A percentile compares a stretch with the other conserved stretches of the same genome.
phyloP scores from a whole-genome alignment of 2,329 filamentous ascomycete genomes.

The Trichophyton mentagrophytes region DNA sequence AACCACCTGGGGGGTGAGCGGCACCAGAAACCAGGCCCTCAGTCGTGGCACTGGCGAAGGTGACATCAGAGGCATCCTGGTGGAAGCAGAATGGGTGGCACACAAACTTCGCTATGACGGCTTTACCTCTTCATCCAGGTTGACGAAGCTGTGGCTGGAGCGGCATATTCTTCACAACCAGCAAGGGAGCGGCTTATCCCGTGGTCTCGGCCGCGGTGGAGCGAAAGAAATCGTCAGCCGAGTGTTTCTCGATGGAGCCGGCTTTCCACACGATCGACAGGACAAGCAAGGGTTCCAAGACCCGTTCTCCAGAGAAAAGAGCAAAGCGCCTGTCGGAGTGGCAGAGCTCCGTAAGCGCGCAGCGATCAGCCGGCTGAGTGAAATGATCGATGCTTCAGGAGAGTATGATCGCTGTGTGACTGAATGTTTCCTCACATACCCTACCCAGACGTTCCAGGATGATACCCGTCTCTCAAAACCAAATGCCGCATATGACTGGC shows the following conservation, averaged over 20 bases:
- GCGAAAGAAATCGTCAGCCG: conserved; percentile 53
- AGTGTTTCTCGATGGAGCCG: conserved; percentile 52
- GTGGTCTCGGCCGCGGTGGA: conserved; percentile 50
- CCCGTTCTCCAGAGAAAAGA: conserved; percentile 18
- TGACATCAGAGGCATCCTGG: conserved; percentile 52
- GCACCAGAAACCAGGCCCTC: conserved; percentile 42
- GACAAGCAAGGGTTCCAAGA: conserved; percentile 27
- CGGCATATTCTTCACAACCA: conserved; percentile 42
- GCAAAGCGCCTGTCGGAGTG: conserved; percentile 38
- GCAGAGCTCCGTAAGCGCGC: conserved; percentile 47
- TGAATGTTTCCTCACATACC: conserved; percentile 76
- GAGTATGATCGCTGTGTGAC: conserved; percentile 50
- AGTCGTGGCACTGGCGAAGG: conserved; percentile 35
- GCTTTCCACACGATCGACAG: conserved; percentile 39
- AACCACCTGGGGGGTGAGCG: conserved; percentile 51
- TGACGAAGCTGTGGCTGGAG: conserved; percentile 50
- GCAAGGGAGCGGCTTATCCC: conserved; percentile 42
- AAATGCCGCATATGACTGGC: conserved; percentile 78
- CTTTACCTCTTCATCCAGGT: conserved; percentile 23
- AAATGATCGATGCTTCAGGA: conserved; percentile 51
- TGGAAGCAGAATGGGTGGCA: conserved; percentile 54
- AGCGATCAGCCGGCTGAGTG: conserved; percentile 45
- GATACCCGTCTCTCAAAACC: conserved; percentile 86
- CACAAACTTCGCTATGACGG: conserved; percentile 41
- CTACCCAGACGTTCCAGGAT: conserved; percentile 80